A percentile compares a stretch with the other conserved stretches of the same genome.
Conservation (phyloP, 345 rosid genomes). For the Eucalyptus sp. region DNA sequence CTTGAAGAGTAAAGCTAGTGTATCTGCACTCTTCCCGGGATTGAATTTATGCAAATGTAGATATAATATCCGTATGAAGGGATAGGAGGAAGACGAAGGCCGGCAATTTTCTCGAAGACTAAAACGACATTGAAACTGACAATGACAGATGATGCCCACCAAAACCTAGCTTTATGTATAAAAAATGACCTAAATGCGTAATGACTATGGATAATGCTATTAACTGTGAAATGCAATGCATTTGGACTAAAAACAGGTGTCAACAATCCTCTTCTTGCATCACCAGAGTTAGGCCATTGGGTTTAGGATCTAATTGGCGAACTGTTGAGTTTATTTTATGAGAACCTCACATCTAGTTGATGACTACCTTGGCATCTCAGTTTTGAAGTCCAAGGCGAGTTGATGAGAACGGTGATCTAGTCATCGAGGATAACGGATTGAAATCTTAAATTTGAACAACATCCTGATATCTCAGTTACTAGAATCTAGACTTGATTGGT, state of each 20-base stretch:
- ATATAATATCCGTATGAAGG: background rate
- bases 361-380: background rate
- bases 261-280: background rate
- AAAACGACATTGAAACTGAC: background rate
- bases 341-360: background rate
- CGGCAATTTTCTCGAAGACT: background rate
- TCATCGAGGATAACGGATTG: accelerated
- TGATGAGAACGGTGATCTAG: accelerated
- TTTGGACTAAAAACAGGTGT: background rate
- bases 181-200: background rate
- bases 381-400: background rate
- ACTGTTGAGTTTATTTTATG: background rate
- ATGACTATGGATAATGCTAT: background rate
- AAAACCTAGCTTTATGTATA: background rate
- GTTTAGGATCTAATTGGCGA: background rate
- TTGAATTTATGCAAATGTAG: background rate
- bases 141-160: background rate
- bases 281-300: background rate
- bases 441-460: background rate
- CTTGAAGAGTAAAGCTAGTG: background rate
- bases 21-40: background rate
- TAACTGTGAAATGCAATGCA: background rate
- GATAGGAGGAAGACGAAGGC: background rate
- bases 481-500: background rate
- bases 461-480: background rate